Evolutionary conservation across 1,139 yeast genomes (phyloP).

Genomic region (Yamadazyma aaseri): DNA sequence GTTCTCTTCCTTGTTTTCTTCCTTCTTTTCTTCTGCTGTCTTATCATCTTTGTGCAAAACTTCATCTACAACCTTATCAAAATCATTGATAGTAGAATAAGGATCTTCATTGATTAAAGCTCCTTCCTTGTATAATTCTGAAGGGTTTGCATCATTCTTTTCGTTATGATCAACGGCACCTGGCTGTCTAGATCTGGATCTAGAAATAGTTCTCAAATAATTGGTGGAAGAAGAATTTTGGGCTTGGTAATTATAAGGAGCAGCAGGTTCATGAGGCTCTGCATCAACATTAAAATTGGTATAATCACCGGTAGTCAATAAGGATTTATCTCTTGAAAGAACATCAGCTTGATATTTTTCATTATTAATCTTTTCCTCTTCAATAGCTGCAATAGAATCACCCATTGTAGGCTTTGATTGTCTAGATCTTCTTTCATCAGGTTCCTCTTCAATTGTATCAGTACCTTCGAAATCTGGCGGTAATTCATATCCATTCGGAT

Average conservation of each 20-base stretch:
- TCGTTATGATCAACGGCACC: slow-evolving; percentile 33
- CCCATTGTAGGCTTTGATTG: slow-evolving; percentile 50
- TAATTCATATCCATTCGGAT: slow-evolving; percentile 43
- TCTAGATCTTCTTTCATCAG: slow-evolving; percentile 41
- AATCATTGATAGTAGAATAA: slow-evolving; percentile 37
- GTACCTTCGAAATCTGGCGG: slow-evolving; percentile 36
- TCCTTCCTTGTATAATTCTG: slow-evolving; percentile 42
- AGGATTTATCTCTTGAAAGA: slow-evolving; percentile 38
- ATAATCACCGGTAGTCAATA: slow-evolving; percentile 51
- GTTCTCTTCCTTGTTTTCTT: slow-evolving; percentile 2
- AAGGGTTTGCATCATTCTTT: slow-evolving; percentile 44
- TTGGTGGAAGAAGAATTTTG: slow-evolving; percentile 42
- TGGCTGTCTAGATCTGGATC: slow-evolving; percentile 56
- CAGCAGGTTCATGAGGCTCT: slow-evolving; percentile 22
- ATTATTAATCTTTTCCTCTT: slow-evolving; percentile 23
- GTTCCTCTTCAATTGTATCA: slow-evolving; percentile 22
- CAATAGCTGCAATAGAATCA: slow-evolving; percentile 49
- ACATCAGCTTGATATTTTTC: slow-evolving; percentile 15
- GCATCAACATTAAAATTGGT: slow-evolving; percentile 47
- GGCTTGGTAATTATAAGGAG: slow-evolving; percentile 26
- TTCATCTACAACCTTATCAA: slow-evolving; percentile 43
- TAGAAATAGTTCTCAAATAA: slow-evolving; percentile 59
- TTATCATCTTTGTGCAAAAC: slow-evolving; percentile 24
- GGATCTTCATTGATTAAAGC: slow-evolving; percentile 50
- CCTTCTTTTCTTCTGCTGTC: slow-evolving; percentile 1